Evolutionary conservation across 1,284 basidiomycete genomes (phyloP).

Genomic region (Stereum hirsutum): DNA sequence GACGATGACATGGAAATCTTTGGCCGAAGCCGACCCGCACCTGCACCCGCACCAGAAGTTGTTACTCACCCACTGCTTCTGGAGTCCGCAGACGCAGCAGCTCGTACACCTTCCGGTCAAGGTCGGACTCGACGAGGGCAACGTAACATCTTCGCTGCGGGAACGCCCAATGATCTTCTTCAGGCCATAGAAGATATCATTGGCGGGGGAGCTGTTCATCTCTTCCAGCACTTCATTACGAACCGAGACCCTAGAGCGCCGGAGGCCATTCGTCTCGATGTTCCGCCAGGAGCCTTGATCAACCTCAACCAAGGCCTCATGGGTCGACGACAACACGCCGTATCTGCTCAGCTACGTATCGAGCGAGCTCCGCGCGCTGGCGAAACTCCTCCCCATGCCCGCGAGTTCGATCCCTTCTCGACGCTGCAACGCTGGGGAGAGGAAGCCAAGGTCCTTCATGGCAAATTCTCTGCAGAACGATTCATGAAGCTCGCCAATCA

Average conservation of each 20-base stretch:
- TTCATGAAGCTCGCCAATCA: slow-evolving; percentile 67
- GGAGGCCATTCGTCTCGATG: slow-evolving; percentile 67
- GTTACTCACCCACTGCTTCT: slow-evolving; percentile 80
- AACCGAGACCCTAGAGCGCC: slow-evolving; percentile 36
- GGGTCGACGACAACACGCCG: slow-evolving; percentile 32
- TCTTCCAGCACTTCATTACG: slow-evolving; percentile 75
- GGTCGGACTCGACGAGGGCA: slow-evolving; percentile 50
- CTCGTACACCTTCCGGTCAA: slow-evolving; percentile 34
- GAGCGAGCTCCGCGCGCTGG: slow-evolving; percentile 44
- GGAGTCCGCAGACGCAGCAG: slow-evolving; percentile 42
- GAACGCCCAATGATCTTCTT: slow-evolving; percentile 51
- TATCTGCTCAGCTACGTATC: slow-evolving; percentile 50
- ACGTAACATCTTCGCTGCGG: slow-evolving; percentile 36
- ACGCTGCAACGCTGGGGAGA: slow-evolving; percentile 91
- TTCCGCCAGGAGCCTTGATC: slow-evolving; percentile 52
- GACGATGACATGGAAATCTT: slow-evolving; percentile 54
- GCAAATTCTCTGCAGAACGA: slow-evolving; percentile 62
- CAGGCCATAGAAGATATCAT: slow-evolving; percentile 80
- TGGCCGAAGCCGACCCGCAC: slow-evolving; percentile 44
- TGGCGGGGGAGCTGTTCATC: slow-evolving; percentile 73
- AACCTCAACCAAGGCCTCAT: slow-evolving; percentile 42
- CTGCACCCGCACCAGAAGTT: slow-evolving; percentile 45
- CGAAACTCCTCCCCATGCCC: slow-evolving; percentile 38
- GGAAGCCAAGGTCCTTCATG: slow-evolving; percentile 77
- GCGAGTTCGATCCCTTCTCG: slow-evolving; percentile 67